Evolutionary conservation across 1,284 basidiomycete species (phyloP), one percentile per base, ranked within the genome.

Genomic region (Farysia itapuensis): DNA sequence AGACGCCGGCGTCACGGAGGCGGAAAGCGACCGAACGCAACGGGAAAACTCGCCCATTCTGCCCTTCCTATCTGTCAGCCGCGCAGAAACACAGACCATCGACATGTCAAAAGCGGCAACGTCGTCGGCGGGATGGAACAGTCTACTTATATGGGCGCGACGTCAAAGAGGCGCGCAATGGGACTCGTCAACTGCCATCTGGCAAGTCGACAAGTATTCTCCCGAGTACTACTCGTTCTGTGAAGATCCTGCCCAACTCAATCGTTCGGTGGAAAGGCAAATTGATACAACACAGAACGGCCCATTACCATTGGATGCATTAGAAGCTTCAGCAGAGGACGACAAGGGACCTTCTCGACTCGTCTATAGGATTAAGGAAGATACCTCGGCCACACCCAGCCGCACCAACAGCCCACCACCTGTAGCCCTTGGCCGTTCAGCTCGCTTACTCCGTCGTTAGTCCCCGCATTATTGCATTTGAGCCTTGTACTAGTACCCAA

Each of bases 51-150:
- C 58, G 7, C 51, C 58, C 31, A 61, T 36, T 5, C 16, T 61
- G 4, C 41, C 52, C 2, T 52, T 63, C 28, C 33, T 63, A 6
- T 35, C 38, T 6, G 22, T 39, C 7, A 46, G 53, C 4, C 34
- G 53, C 24, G 26, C 43, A 6, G 60, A 53, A 28, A 40, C 35
- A 2, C 42, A 52, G 26, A 52, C 53, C 7, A 45, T 58, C 0
- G 40, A 49, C 13, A 49, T 57, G 20, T 51, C 52, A 15, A 65
- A 60, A 43, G 63, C 52, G 8, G 54, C 52, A 21, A 67, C 66
- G 2, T 67, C 63, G 4, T 48, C 68, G 2, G 68, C 68, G 7
- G 64, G 65, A 8, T 71, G 68, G 68, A 71, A 71, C 56, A 57
- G 50, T 18, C 38, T 71, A 11, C 50, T 71, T 3, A 40, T 67